Evolutionary conservation across 2,329 filamentous ascomycete species (phyloP), one percentile per base, ranked within the genome.

Genomic region (Fusarium dimerum): DNA sequence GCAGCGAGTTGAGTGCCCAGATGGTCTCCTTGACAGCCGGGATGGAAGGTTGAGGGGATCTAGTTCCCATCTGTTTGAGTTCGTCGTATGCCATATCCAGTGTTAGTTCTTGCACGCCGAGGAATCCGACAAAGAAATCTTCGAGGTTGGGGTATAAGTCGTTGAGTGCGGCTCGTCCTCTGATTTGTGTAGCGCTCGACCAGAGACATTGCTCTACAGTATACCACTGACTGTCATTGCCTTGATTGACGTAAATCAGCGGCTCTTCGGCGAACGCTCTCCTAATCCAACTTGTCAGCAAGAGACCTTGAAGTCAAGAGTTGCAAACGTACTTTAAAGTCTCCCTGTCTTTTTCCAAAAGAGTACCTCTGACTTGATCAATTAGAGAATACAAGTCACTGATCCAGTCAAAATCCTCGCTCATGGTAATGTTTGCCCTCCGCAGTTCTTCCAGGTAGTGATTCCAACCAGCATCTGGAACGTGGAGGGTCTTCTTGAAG

Each of bases 51-150:
- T 50, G 29, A 0, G 53, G 36, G 8, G 48, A 16, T 10, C 43
- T 49, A 1, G 40, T 4, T 1, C 57, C 55, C 30, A 62, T 50
- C 3, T 64, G 46, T 7, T 57, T 63, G 12, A 74, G 58, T 40
- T 70, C 61, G 1, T 70, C 61, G 39, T 67, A 66, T 2, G 65
- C 66, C 66, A 74, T 71, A 0, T 56, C 26, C 0, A 72, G 45
- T 0, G 64, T 66, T 0, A 74, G 52, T 1, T 59, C 55, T 41
- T 62, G 63, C 0, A 74, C 66, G 0, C 65, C 64, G 0, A 75
- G 57, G 0, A 62, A 52, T 0, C 48, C 12, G 4, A 72, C 53
- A 38, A 73, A 73, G 17, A 74, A 62, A 1, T 47, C 32, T n/a
- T 68, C 56, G 3, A 73, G 45, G 6, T 62, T 52, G 6, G 57